phyloP scores from a whole-genome alignment of 2,329 filamentous ascomycete genomes.

The Tympanopsis confertula region DNA sequence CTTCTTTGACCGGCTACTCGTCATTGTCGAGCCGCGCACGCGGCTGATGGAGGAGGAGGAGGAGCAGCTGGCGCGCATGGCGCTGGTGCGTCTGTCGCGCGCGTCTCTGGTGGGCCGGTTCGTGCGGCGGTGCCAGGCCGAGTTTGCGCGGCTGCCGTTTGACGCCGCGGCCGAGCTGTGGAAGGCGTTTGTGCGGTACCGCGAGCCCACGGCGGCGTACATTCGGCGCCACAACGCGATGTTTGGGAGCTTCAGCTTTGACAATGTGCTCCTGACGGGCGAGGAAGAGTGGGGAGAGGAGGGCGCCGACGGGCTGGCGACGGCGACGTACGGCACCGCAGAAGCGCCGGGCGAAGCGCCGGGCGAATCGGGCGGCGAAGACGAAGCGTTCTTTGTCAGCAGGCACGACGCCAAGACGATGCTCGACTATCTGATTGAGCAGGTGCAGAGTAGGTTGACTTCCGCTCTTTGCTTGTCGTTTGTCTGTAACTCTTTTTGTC shows the following conservation, averaged over 20 bases:
- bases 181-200: constrained; percentile 71
- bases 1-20: constrained; percentile 59
- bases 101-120: constrained; percentile 75
- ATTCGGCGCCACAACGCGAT: constrained; percentile 52
- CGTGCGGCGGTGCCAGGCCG: constrained; percentile 63
- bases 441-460: constrained; percentile 68
- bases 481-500: too few relatives aligned
- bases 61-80: constrained; percentile 30
- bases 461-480: too few relatives aligned
- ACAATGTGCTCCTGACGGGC: constrained; percentile 37
- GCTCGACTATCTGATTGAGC: constrained; percentile 77
- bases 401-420: constrained; percentile 70
- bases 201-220: constrained; percentile 59
- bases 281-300: constrained; percentile 37
- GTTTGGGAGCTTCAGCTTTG: constrained; percentile 44
- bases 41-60: constrained; percentile 41
- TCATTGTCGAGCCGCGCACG: constrained; percentile 49
- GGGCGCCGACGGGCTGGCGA: constrained; percentile 30
- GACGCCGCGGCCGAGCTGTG: constrained; percentile 69
- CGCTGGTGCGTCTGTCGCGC: constrained; percentile 51
- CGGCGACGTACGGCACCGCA: constrained; percentile 38
- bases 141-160: constrained; percentile 73
- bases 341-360: constrained; percentile 34
- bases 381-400: constrained; percentile 43
- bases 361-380: constrained; percentile 18